phyloP scores from a whole-genome alignment of 177 flowering plant genomes.

The Vitis hybrid region DNA sequence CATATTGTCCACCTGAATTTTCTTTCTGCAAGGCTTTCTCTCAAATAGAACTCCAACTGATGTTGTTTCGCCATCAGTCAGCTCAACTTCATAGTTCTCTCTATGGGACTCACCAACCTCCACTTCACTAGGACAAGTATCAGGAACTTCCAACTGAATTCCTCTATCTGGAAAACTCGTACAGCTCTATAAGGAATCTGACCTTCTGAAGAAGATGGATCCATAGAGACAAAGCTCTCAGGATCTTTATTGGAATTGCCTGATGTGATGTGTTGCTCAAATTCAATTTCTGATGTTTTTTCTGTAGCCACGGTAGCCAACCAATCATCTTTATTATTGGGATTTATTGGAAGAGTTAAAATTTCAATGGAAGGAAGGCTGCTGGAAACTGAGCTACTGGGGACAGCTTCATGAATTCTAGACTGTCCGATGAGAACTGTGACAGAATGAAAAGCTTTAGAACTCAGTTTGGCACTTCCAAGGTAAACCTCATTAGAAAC shows the following conservation, averaged over 20 bases:
- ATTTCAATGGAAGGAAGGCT: neutral
- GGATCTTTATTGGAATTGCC: neutral
- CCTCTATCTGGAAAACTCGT: neutral
- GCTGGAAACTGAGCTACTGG: neutral
- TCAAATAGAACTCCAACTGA: no score
- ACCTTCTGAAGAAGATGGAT: slow-evolving; percentile 3
- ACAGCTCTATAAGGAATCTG: slow-evolving; percentile 1
- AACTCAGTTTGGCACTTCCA: no score
- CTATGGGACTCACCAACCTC: neutral
- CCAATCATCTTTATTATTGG: neutral
- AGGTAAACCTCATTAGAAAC: no score
- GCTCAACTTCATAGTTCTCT: slow-evolving; percentile 9
- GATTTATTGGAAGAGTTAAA: neutral
- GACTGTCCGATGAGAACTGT: neutral
- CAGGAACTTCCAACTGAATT: neutral
- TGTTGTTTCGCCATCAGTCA: no score
- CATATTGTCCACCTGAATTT: no score
- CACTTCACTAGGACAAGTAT: slow-evolving; percentile 9
- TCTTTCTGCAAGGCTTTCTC: no score
- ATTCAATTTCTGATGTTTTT: neutral
- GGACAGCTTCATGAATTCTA: slow-evolving; percentile 8
- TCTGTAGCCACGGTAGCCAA: neutral
- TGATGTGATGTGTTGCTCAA: neutral
- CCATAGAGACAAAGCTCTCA: neutral
- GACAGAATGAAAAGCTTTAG: no score